Evolutionary conservation across 2,329 filamentous ascomycete species (phyloP), one percentile per base, ranked within the genome.

Genomic region (Zalaria sp.): DNA sequence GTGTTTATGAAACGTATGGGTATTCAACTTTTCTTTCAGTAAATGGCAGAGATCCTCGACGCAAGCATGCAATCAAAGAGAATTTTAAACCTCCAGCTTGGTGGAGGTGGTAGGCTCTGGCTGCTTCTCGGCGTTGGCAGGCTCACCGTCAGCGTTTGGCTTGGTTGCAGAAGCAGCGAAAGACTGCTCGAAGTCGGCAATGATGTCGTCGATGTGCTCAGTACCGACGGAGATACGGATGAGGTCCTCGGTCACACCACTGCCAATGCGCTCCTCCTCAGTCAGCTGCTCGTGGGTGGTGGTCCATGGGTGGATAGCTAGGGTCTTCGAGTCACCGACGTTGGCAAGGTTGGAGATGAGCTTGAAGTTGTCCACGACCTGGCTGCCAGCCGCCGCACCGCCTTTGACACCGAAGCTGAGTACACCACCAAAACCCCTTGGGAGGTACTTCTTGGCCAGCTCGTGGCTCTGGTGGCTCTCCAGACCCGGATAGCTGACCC

Each of bases 161-260:
- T 66, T 66, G 6, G 65, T 68, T 1, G 63, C 63, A 5, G 65
- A 57, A 26, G 74, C 71, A 57, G 77, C 73, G 64, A 95, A 93
- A 0, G 84, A 83, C 69, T 94, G 88, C 62, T 89, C 81, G 59
- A 96, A 95, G 64, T 96, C 89, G 53, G 79, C 82, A 57, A 94
- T 91, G 55, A 96, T 95, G 57, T 96, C 89, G 66, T 94, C 88
- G 58, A 96, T 93, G 61, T 95, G 87, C 67, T 96, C 89, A 1
- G 83, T 93, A 40, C 89, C 89, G 45, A 95, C 88, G 0, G 88
- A 95, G 56, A 96, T 91, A 48, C 89, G 83, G 62, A 96, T 94
- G 34, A 88, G 77, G 57, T 93, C 89, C 72, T 83, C 79, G 10
- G 85, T 91, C 7, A 91, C 85, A 53, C 89, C 89, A 25, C 84